Evolutionary conservation across 345 rosid genomes (phyloP).

Genomic region (Aquilaria malaccensis): DNA sequence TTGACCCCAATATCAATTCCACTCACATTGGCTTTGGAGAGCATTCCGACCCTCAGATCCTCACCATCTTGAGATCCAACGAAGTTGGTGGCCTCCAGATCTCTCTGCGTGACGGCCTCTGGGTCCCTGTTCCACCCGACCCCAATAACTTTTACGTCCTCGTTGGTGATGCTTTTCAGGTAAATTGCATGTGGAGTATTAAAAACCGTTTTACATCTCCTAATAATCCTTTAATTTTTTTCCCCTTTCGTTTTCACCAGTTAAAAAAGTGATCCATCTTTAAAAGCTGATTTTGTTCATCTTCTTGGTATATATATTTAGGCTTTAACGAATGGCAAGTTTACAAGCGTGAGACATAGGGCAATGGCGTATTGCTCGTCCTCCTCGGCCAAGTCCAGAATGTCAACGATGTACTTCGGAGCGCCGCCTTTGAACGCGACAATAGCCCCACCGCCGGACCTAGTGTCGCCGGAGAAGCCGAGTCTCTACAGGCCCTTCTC

Average conservation of each 20-base stretch:
- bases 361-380: slow-evolving; percentile 47
- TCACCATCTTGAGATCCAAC: slow-evolving; percentile 86
- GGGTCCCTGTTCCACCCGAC: slow-evolving; percentile 83
- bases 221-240: not conserved
- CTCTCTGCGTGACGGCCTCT: slow-evolving; percentile 43
- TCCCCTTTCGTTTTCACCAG: not conserved
- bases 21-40: slow-evolving; percentile 76
- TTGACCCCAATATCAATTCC: slow-evolving; percentile 11
- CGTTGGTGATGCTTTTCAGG: slow-evolving; percentile 87
- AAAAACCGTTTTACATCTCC: not conserved
- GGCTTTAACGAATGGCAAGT: slow-evolving; percentile 87
- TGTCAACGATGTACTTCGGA: slow-evolving; percentile 83
- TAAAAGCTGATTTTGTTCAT: too few relatives aligned
- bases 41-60: slow-evolving; percentile 98
- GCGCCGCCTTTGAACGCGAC: slow-evolving; percentile 64
- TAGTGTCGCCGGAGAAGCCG: slow-evolving; percentile 50
- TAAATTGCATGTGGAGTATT: slow-evolving; percentile 10
- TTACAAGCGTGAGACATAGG: slow-evolving; percentile 78
- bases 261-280: not conserved
- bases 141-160: slow-evolving; percentile 68
- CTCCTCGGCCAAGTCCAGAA: slow-evolving; percentile 33
- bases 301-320: slow-evolving; percentile 2
- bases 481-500: slow-evolving; percentile 52
- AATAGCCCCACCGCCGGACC: slow-evolving; percentile 48
- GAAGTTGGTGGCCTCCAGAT: slow-evolving; percentile 88